A percentile compares a stretch with the other conserved stretches of the same genome.
These are phyloP conservation scores for Candida koratica DNA, from an alignment of 805 yeast species.

Conservation along the genomic window DNA sequence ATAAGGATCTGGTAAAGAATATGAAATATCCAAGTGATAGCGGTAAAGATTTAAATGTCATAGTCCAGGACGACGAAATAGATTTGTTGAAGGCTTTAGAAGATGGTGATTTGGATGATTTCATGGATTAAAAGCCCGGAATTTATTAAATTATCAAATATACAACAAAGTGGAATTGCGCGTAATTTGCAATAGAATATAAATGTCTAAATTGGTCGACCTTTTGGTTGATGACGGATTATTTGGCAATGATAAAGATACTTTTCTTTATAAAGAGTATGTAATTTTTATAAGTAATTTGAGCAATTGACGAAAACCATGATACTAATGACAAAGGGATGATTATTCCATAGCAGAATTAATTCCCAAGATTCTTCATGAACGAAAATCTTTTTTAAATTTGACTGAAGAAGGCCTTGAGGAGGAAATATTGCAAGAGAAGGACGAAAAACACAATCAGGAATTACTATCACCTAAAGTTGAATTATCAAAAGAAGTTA, in stretches of 20 bases:
- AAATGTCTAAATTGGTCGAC: slow-evolving; percentile 5
- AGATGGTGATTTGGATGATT: slow-evolving; percentile 54
- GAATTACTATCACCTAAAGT: not conserved
- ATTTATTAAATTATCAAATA: too few species aligned
- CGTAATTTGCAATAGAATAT: not conserved
- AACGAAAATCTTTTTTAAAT: slow-evolving; percentile 56
- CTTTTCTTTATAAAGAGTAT: slow-evolving; percentile 39
- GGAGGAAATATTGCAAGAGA: slow-evolving; percentile 30
- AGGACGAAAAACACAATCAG: slow-evolving; percentile 10
- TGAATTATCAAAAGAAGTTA: slow-evolving; percentile 11
- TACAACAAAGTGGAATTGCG: too few species aligned
- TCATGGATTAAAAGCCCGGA: slow-evolving; percentile 45
- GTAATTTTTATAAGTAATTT: slow-evolving; percentile 16
- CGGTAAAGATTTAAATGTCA: slow-evolving; percentile 24
- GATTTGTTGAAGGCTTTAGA: slow-evolving; percentile 46
- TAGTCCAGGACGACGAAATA: slow-evolving; percentile 37
- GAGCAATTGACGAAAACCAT: too few species aligned
- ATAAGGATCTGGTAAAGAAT: slow-evolving; percentile 88
- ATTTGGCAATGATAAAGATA: slow-evolving; percentile 32
- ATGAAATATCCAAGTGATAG: slow-evolving; percentile 77
- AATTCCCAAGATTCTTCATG: slow-evolving; percentile 55
- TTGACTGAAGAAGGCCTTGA: slow-evolving; percentile 53
- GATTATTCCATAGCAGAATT: slow-evolving; percentile 49
- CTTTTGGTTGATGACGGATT: slow-evolving; percentile 24
- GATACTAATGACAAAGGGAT: slow-evolving; percentile 22